phyloP scores from a whole-genome alignment of 129 eudicot species.

The Daucus carota region DH1_v3.0 NC_030388.2:27539001-27539500 shows the following conservation, averaged over 20 bases:
- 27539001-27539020: no score
- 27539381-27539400: background rate
- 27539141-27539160: no score
- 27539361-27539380: conserved; percentile 15
- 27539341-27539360: conserved; percentile 17
- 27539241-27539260: conserved; percentile 15
- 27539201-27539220: no score
- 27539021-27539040: no score
- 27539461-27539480: conserved; percentile 1
- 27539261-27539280: conserved; percentile 23
- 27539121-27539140: no score
- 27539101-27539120: no score
- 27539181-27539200: no score
- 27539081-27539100: no score
- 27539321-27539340: conserved; percentile 33
- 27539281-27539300: conserved; percentile 27
- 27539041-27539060: no score
- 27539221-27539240: no score
- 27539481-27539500: conserved; percentile 8
- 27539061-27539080: no score
- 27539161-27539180: no score
- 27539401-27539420: background rate
- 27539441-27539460: background rate
- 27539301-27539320: conserved; percentile 43
- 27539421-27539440: conserved; percentile 14